Evolutionary conservation across 2,329 filamentous ascomycete species (phyloP), one percentile per base, ranked within the genome.

Genomic region (Epichloe gansuensis): DNA sequence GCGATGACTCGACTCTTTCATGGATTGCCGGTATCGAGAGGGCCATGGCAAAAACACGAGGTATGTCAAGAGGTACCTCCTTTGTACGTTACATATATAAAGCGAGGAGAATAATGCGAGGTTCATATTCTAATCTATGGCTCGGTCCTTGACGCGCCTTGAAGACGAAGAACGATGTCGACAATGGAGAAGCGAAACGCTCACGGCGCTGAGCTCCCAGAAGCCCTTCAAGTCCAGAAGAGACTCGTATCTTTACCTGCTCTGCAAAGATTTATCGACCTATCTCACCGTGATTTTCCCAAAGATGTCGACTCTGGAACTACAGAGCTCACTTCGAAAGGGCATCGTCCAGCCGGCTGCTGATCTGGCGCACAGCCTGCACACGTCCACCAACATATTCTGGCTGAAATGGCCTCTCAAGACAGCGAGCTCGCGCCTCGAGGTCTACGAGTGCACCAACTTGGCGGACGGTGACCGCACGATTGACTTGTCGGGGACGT

Each of bases 351-450:
- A 68, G 25, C 66, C 67, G 5, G 67, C 67, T 31, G 63, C 62
- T 50, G 64, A 68, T 9, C 63, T 69, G 52, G 66, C 62, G 2
- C 67, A 69, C 51, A 61, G 59, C 47, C 58, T 69, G n/a, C 66
- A 69, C 23, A 58, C 68, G 5, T 63, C 67, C 4, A 55, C 61
- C 17, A 66, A 59, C 47, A 55, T 68, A 34, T 69, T 59, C 54
- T 66, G 65, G 12, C 55, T 69, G 27, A 69, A 68, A 43, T 69
- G 67, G 67, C 65, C 67, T 7, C 64, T 66, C 39, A 61, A 65
- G 36, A 66, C 61, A 27, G 66, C 67, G 1, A 58, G 64, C n/a
- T 58, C 64, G 11, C 62, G 67, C 35, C 54, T 69, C 2, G 67
- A 69, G 51, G 62, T 66, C 9, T 69, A 69, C 50, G 66, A 69